phyloP scores from a whole-genome alignment of 139 green algal species.

The Volvox reticuliferus region DNA sequence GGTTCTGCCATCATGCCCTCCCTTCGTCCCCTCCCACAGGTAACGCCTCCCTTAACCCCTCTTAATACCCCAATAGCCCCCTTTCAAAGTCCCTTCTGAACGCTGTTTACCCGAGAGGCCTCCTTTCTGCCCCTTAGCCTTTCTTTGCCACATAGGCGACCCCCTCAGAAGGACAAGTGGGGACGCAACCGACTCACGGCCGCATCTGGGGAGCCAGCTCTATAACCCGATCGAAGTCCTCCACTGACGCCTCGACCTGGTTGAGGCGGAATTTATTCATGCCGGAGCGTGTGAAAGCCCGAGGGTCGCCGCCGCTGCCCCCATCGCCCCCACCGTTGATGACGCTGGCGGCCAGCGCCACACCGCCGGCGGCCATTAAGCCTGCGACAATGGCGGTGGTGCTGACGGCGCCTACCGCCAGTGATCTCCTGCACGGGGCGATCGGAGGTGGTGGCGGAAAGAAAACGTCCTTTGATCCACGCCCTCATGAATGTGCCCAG shows the following conservation, averaged over 20 bases:
- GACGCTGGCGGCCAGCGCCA: slow-evolving; percentile 37
- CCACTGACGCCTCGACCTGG: slow-evolving; percentile 71
- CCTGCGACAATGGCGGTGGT: slow-evolving; percentile 28
- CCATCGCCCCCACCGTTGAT: neutral
- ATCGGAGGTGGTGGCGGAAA: neutral
- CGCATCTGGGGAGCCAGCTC: slow-evolving; percentile 53
- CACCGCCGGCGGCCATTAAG: slow-evolving; percentile 27
- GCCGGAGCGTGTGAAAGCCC: slow-evolving; percentile 48
- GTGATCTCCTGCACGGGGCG: neutral
- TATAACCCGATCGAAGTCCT: slow-evolving; percentile 76
- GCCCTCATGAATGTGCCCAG: no score
- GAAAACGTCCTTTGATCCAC: no score
- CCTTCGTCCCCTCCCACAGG: no score
- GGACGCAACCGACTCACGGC: slow-evolving; percentile 59
- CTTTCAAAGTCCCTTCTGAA: no score
- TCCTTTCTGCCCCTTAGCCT: no score
- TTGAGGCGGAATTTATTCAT: slow-evolving; percentile 68
- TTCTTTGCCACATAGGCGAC: no score
- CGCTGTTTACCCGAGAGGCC: no score
- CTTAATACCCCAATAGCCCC: no score
- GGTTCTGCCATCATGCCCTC: no score
- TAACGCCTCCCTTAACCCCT: no score
- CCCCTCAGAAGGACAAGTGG: no score
- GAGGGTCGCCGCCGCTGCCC: slow-evolving; percentile 33
- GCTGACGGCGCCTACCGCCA: slow-evolving; percentile 1